A percentile compares a stretch with the other conserved stretches of the same genome.
phyloP scores from a whole-genome alignment of 805 yeast genomes.

The Hanseniaspora valbyensis region DNA sequence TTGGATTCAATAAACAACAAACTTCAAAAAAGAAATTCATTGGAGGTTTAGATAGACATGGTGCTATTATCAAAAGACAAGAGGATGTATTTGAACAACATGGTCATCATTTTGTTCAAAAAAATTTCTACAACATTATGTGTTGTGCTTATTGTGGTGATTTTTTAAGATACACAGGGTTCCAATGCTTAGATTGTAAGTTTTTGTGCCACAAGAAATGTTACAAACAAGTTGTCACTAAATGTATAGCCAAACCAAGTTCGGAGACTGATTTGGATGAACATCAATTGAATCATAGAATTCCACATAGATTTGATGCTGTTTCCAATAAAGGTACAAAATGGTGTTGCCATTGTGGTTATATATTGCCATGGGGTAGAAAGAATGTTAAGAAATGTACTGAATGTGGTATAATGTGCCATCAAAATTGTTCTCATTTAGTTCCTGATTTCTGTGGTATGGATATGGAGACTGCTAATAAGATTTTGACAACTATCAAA shows the following conservation, averaged over 20 bases:
- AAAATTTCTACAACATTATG: slow-evolving; percentile 92
- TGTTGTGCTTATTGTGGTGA: slow-evolving; percentile 96
- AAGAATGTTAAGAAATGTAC: slow-evolving; percentile 86
- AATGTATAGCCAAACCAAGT: slow-evolving; percentile 69
- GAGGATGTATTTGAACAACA: slow-evolving; percentile 83
- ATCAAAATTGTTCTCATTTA: slow-evolving; percentile 78
- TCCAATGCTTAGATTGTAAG: slow-evolving; percentile 75
- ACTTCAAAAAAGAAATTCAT: slow-evolving; percentile 37
- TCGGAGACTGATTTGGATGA: slow-evolving; percentile 61
- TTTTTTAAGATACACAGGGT: slow-evolving; percentile 77
- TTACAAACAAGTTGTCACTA: slow-evolving; percentile 67
- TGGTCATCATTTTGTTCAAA: slow-evolving; percentile 94
- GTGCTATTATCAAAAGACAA: slow-evolving; percentile 91
- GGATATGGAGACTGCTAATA: slow-evolving; percentile 94
- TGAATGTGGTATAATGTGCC: slow-evolving; percentile 92
- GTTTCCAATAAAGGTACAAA: slow-evolving; percentile 86
- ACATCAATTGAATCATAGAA: slow-evolving; percentile 81
- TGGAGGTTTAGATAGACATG: slow-evolving; percentile 83
- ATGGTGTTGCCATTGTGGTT: slow-evolving; percentile 99
- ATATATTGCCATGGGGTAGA: slow-evolving; percentile 87
- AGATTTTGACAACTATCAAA: slow-evolving; percentile 72
- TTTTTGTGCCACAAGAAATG: slow-evolving; percentile 74
- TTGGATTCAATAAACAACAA: slow-evolving; percentile 67
- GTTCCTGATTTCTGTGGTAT: slow-evolving; percentile 99
- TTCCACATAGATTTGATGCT: slow-evolving; percentile 95